These are phyloP conservation scores for Peronospora tabacina DNA, from an alignment of 352 stramenopile species.

Conservation along the genomic window DNA sequence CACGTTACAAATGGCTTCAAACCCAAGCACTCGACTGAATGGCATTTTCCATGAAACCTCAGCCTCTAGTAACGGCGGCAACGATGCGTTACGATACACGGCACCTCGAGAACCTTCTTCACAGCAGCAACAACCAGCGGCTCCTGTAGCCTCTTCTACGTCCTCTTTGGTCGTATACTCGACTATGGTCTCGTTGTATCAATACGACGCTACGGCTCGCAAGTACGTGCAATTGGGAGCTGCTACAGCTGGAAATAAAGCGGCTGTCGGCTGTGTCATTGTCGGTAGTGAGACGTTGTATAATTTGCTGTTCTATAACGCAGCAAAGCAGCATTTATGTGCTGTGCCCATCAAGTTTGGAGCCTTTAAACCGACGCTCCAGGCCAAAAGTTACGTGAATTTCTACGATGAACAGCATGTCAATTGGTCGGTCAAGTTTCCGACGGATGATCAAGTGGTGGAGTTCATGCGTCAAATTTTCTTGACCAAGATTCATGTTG, in stretches of 20 bases:
- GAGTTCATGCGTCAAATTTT: constrained; percentile 69
- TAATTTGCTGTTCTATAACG: constrained; percentile 70
- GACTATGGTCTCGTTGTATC: constrained; percentile 61
- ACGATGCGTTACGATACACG: constrained; percentile 63
- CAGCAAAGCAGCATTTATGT: constrained; percentile 57
- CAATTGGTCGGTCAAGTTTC: constrained; percentile 78
- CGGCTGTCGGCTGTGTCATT: constrained; percentile 59
- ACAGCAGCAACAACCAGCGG: constrained; percentile 19
- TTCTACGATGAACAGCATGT: constrained; percentile 65
- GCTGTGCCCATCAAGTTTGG: constrained; percentile 42
- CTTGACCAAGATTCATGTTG: constrained; percentile 67
- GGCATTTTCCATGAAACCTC: constrained; percentile 48
- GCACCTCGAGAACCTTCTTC: constrained; percentile 53
- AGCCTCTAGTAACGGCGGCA: constrained; percentile 26
- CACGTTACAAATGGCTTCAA: constrained; percentile 25
- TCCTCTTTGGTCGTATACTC: constrained; percentile 52
- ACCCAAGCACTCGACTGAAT: constrained; percentile 45
- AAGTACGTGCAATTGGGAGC: constrained; percentile 57
- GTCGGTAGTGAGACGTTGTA: constrained; percentile 58
- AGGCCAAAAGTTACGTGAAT: constrained; percentile 77
- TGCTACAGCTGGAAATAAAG: constrained; percentile 24
- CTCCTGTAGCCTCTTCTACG: constrained; percentile 15
- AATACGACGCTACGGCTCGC: constrained; percentile 49
- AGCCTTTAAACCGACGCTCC: constrained; percentile 56
- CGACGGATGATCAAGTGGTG: constrained; percentile 44